Base-by-base conservation (phyloP, 2,329 filamentous ascomycete species). In the Pseudocercospora cruenta region DNA sequence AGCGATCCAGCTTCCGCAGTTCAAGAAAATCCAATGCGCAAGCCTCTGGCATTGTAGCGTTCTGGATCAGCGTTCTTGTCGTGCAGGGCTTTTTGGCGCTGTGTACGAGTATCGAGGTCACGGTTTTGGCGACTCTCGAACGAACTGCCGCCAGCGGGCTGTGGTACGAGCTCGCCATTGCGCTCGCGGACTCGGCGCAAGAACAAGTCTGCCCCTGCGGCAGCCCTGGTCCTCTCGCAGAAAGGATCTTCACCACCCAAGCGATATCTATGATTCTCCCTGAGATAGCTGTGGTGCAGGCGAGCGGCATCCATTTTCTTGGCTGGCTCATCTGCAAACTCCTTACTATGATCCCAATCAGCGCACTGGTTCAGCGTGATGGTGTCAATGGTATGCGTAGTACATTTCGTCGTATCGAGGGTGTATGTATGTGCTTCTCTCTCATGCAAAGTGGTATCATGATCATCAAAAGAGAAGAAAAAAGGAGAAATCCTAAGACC, bases 391-490 rank as follows among this genome's bases (percentile, higher is more conserved):
- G 19, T 49, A 24, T 26, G 47, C 22, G 22, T 22, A 51, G 47
- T 51, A 22, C 5, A 51, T 51, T 51, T 26, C 22, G 19, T 51
- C 47, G 9, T 51, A 26, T 51, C 19, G 47, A 51, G 19, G 19
- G 19, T 26, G 22, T 51, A 51, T n/a, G 47, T 51, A 21, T 22
- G 22, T 51, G 47, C 21, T 16, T 51, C 45, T 51, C 47, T 51
- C 47, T 51, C 47, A 51, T 51, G 47, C 21, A 55, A 51, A 51
- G 43, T 47, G 58, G 58, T 60, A 60, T 60, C 58, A 51, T 49
- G 58, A 55, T 66, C 31, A 60, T 45, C 47, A 39, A 54, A 57
- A 31, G 62, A 61, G 45, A 59, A 59, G 31, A 16, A 62, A 33
- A 47, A 58, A n/a, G n/a, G 45, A 64, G 31, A 60, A n/a, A 59